Base-by-base conservation (phyloP, 2,329 filamentous ascomycete genomes). In the Aspergillus ustus region DNA sequence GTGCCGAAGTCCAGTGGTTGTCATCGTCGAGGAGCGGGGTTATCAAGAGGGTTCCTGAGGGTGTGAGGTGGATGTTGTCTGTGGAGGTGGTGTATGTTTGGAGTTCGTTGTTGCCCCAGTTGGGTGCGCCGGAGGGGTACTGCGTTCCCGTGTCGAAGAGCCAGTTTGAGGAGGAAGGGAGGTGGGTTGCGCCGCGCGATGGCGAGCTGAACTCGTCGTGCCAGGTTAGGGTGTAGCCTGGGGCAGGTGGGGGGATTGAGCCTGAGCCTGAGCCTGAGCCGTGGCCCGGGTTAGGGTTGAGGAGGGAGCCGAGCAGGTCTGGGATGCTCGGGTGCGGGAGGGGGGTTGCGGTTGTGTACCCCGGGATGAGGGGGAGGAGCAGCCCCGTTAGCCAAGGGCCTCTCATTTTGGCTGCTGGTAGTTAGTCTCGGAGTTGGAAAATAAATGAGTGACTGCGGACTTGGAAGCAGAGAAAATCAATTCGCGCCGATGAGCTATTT, bases 51-150 rank as follows among this genome's bases (percentile, higher is more conserved):
- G 51, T 59, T 29, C 52, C 17, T 15, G 22, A 19, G 1, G 7
- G 17, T 1, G 60, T 62, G 6, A 62, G 20, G 37, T 7, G 37
- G 34, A 62, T 62, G 37, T 62, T 62, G 22, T 17, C 13, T 6
- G 52, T 34, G 2, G 51, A 48, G 20, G 31, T 56, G 20, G 60
- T 62, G 52, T 62, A 62, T 6, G 56, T 43, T 25, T 62, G 19
- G 11, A 56, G 43, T 13, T 62, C 60, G 40, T 62, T 58, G 37
- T 52, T 62, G 13, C 60, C 60, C 60, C 60, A 62, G 52, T 49
- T 40, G 15, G 60, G 46, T 7, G 60, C 51, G 52, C 60, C 60
- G 48, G 34, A 25, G 2, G 60, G 60, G 45, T 62, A 62, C 2
- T 45, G 52, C 11, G 60, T 62, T 29, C 56, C 60, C 3, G 44